Evolutionary conservation across 352 stramenopile genomes (phyloP), one percentile per base, ranked within the genome.

Genomic region (Phytophthora citricola): DNA sequence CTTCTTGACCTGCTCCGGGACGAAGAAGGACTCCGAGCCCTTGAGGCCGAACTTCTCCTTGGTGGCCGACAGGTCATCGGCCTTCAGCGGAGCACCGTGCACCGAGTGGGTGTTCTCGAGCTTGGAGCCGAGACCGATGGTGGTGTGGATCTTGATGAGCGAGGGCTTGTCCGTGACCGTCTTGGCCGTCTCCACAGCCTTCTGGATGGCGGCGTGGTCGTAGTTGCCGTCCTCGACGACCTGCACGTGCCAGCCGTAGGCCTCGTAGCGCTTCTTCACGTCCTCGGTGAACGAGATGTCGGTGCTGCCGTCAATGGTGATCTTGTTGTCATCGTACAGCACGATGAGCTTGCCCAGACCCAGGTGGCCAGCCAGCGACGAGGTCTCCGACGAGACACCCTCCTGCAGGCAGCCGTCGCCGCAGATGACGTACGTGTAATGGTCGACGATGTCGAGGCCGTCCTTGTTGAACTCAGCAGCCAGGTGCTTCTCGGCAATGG

Each of bases 241-340:
- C 59, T 97, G 82, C 43, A 99, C 97, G 66, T 99, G 96, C 98
- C 98, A 99, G 75, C 92, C 92, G 83, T 99, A 99, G 24, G 98
- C 86, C 75, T 99, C 97, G 77, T 99, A 99, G 60, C 97, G 89
- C 86, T 97, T 99, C 66, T 83, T 62, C 50, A 99, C 97, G 78
- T 99, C 96, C 72, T 99, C 98, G 3, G 98, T 99, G 83, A 99
- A 99, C 62, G 90, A 97, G 39, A 99, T 69, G 52, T 93, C 81
- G 15, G 97, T 99, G 73, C 87, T 69, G 67, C 97, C 97, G 79
- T 99, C 97, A 82, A 99, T 99, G 26, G 97, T 99, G 82, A 99
- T 99, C 66, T 98, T 87, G 82, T 99, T 99, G 83, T 99, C 97
- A 73, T 99, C 98, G 83, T 99, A 99, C 11, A 99, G 80, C 45